Percentiles rank a stretch among this genome's conserved stretches.
phyloP scores from a whole-genome alignment of 352 stramenopile genomes.

The Thraustotheca clavata region DNA sequence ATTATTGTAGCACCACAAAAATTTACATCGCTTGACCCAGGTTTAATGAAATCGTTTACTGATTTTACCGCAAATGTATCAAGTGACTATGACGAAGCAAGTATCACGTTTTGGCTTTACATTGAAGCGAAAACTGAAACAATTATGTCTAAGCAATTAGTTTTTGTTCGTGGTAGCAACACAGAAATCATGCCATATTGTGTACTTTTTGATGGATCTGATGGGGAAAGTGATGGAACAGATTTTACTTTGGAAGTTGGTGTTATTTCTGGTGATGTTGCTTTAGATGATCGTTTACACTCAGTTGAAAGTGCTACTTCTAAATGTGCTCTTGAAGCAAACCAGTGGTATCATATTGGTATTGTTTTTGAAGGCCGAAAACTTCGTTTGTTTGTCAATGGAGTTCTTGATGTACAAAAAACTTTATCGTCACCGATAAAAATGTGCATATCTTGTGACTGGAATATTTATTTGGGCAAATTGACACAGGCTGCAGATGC shows the following conservation, averaged over 20 bases:
- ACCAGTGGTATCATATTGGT: conserved; percentile 79
- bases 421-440: conserved; percentile 32
- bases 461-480: conserved; percentile 6
- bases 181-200: conserved; percentile 58
- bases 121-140: conserved; percentile 22
- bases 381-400: conserved; percentile 87
- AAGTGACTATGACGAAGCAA: conserved; percentile 73
- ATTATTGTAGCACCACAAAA: not conserved
- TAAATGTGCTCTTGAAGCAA: conserved; percentile 53
- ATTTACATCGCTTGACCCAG: not conserved
- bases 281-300: conserved; percentile 20
- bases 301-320: conserved; percentile 44
- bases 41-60: no score
- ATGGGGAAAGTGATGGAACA: not conserved
- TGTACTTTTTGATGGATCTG: conserved; percentile 36
- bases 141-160: conserved; percentile 33
- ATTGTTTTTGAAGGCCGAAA: conserved; percentile 81
- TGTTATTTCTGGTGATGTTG: conserved; percentile 23
- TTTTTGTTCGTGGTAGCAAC: conserved; percentile 62
- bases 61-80: conserved; percentile 50
- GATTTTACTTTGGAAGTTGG: conserved; percentile 59
- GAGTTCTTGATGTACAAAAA: conserved; percentile 74
- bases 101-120: conserved; percentile 81
- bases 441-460: conserved; percentile 23
- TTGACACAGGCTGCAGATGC: no score